Percentiles rank a stretch among this genome's conserved stretches.
Conservation (phyloP, 2,329 filamentous ascomycete genomes). For the Aspergillus awamori region DNA sequence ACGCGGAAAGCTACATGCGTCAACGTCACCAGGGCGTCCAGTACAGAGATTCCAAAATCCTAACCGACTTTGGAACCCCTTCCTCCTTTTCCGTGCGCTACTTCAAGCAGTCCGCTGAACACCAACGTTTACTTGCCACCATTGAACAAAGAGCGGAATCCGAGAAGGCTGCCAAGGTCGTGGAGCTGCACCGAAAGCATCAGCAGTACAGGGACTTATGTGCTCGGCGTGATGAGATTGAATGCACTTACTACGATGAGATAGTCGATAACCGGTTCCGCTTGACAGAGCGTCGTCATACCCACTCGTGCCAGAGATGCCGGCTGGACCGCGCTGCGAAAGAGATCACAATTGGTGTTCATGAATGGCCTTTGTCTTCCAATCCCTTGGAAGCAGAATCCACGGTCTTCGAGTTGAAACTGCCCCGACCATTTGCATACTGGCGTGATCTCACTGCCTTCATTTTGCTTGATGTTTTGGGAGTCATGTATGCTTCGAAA, state of each 20-base stretch:
- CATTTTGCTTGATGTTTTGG: slow-evolving; percentile 47
- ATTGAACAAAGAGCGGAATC: slow-evolving; percentile 48
- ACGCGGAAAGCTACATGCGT: slow-evolving; percentile 54
- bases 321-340: slow-evolving; percentile 33
- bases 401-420: slow-evolving; percentile 56
- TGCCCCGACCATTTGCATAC: slow-evolving; percentile 44
- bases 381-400: slow-evolving; percentile 41
- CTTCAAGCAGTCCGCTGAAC: slow-evolving; percentile 48
- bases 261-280: not conserved
- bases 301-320: slow-evolving; percentile 44
- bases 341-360: slow-evolving; percentile 48
- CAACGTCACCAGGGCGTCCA: slow-evolving; percentile 31
- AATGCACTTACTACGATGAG: slow-evolving; percentile 13
- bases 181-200: slow-evolving; percentile 24
- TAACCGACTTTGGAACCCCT: slow-evolving; percentile 38
- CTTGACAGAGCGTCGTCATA: slow-evolving; percentile 19
- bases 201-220: slow-evolving; percentile 33
- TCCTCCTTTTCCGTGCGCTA: slow-evolving; percentile 53
- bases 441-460: slow-evolving; percentile 57
- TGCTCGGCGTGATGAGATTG: slow-evolving; percentile 9
- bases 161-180: slow-evolving; percentile 32
- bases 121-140: slow-evolving; percentile 37
- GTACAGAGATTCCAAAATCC: slow-evolving; percentile 36
- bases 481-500: slow-evolving; percentile 10
- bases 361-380: slow-evolving; percentile 61